Base-by-base conservation (phyloP, 140 eudicot genomes). In the Bidens hawaiensis region DNA sequence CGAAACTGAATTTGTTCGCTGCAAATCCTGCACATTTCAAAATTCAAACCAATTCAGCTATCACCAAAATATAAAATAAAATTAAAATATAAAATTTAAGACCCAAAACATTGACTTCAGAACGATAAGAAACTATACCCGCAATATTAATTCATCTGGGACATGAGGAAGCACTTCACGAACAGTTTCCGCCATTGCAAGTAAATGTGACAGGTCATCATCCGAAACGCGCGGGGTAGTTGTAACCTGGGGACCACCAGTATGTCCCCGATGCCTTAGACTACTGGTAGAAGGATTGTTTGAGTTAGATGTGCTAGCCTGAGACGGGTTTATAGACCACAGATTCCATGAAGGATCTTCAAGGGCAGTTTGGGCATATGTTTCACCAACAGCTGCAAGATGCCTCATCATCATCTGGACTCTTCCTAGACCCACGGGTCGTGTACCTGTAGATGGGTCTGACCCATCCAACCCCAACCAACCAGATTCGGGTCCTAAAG, bases 381-480 rank as follows among this genome's bases (percentile, higher is more conserved):
- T 88, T 85, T 93, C 99, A 40, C 99, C 99, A 25, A 93, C 99
- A 14, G 96, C 90, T 11, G 98, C 94, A 72, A 93, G 93, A 17
- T 93, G 99, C 71, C 99, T 85, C 99, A 88, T 88, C 95, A 93
- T 80, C 95, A 83, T 85, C 81, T 88, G 99, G 17, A 93, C 95
- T 64, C 95, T 65, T 36, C 89, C 86, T 28, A 93, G 68, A 22
- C 99, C 95, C 72, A 46, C 88, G 0, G 95, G 77, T 60, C 91
- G 78, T 40, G 69, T 66, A 57, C 66, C 82, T 47, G 80, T 79
- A 27, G 98, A 91, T 10, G 98, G 84, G n/a, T 88, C 98, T 0
- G 96, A 82, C 63, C 93, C 98, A 72, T 87, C 96, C 57, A 83
- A 74, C 28, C 95, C 85, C 67, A 90, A 67, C 97, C 97, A 90